Conservation (phyloP, 106 monocot species). For the Dendrobium nobile region DNA sequence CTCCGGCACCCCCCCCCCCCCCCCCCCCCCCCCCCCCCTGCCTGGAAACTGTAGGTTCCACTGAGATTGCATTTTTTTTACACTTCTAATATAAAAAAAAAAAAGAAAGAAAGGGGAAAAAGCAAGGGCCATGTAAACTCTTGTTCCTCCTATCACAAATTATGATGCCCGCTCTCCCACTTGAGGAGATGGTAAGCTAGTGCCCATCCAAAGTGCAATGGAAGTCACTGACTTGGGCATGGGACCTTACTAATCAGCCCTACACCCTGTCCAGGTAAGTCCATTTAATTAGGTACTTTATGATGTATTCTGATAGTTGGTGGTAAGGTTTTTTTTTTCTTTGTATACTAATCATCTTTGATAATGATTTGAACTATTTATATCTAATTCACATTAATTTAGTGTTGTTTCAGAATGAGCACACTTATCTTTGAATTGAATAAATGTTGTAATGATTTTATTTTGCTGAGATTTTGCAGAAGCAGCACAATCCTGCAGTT, state of each 20-base stretch:
- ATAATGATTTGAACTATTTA: neutral
- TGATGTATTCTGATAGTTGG: neutral
- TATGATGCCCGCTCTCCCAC: too few species aligned
- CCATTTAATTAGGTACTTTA: neutral
- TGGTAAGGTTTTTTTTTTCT: neutral
- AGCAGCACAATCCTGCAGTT: slow-evolving; percentile 71
- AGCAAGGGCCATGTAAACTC: too few species aligned
- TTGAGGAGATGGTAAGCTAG: too few species aligned
- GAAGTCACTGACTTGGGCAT: too few species aligned
- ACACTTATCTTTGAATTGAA: slow-evolving; percentile 1
- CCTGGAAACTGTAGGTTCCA: neutral
- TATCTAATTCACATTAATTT: neutral
- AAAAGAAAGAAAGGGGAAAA: too few species aligned
- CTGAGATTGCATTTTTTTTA: neutral
- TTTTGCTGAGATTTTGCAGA: slow-evolving; percentile 39
- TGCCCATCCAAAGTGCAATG: too few species aligned
- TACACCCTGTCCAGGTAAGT: neutral
- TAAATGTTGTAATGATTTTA: neutral
- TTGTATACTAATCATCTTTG: neutral
- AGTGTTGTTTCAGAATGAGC: neutral
- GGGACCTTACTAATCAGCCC: too few species aligned
- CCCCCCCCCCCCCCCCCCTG: too few species aligned
- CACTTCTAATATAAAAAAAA: too few species aligned
- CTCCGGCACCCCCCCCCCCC: too few species aligned
- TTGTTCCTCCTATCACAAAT: too few species aligned